Percentiles rank a stretch among this genome's conserved stretches.
Conservation (phyloP, 2,329 filamentous ascomycete genomes). For the Trichophyton rubrum region DNA sequence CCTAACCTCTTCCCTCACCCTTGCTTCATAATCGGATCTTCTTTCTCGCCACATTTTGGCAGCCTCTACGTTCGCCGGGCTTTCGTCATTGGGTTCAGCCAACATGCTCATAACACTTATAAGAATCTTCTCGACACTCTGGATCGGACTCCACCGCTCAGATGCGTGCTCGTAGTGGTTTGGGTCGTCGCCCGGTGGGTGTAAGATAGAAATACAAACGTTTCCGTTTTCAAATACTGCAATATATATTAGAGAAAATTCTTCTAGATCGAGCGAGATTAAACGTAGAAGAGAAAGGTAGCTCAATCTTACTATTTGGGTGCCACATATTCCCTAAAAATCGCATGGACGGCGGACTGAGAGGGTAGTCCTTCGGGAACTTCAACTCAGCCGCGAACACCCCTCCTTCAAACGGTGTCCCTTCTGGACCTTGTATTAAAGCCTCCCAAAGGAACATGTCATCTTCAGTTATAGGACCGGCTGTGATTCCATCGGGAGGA, state of each 20-base stretch:
- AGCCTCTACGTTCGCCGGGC: constrained; percentile 87
- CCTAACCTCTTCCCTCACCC: constrained; percentile 71
- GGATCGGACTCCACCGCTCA: constrained; percentile 90
- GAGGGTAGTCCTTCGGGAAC: constrained; percentile 94
- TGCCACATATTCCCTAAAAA: constrained; percentile 93
- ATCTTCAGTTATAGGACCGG: constrained; percentile 84
- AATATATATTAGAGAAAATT: neutral
- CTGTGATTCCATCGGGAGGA: constrained; percentile 94
- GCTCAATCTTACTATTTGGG: constrained; percentile 62
- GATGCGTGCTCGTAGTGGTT: constrained; percentile 83
- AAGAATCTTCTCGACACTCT: constrained; percentile 88
- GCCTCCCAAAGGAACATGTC: constrained; percentile 96
- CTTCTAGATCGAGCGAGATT: neutral
- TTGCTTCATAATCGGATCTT: constrained; percentile 69
- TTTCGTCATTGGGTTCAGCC: constrained; percentile 87
- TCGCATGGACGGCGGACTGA: constrained; percentile 89
- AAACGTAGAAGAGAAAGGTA: neutral
- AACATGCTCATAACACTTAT: constrained; percentile 87
- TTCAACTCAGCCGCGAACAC: constrained; percentile 90
- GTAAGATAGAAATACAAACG: constrained; percentile 94
- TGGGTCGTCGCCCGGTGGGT: constrained; percentile 86
- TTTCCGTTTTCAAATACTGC: constrained; percentile 68
- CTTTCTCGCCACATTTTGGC: constrained; percentile 74
- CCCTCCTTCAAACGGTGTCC: constrained; percentile 89
- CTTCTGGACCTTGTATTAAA: constrained; percentile 86